Evolutionary conservation across 805 yeast species (phyloP), one percentile per base, ranked within the genome.

Genomic region (Wickerhamiella qilinensis): DNA sequence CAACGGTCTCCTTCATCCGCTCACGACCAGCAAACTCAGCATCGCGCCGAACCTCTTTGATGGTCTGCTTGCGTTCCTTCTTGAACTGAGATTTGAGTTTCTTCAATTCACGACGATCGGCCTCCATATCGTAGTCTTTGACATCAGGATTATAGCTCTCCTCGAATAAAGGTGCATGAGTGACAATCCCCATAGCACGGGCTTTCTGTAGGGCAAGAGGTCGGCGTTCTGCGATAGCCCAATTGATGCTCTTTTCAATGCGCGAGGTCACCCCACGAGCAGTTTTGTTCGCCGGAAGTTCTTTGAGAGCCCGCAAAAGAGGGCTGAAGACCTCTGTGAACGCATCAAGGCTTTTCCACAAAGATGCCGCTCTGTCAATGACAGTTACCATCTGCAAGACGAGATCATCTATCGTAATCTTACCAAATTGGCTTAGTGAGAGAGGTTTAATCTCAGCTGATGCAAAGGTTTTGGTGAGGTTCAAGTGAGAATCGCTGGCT

Each of bases 121-220:
- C 68, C 56, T 86, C 80, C 38, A 79, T 71, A 57, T 88, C 95
- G 57, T 84, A 80, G 7, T 93, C 81, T 63, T 82, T 86, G 72
- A 76, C 82, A 55, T 84, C 95, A 40, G 95, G 94, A 62, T 86
- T 88, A 71, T 77, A 91, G 65, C 85, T 84, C 53, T 84, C 97
- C 61, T 88, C 96, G 56, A 79, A 91, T 60, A 81, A 77, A 46
- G 99, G 99, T 28, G 85, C 79, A 51, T 70, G 71, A 2, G 94
- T 71, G 30, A 85, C 77, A 52, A 91, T 80, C 3, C 94, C 80
- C 40, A 91, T 55, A 19, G 93, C 84, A 52, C 71, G 73, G 63
- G 86, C 96, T 6, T 71, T 62, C 61, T 91, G 99, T 45, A 91
- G 67, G 14, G 73, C 64, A 50, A 91, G 68, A 41, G 96, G 95